Base-by-base conservation (phyloP, 768 basidiomycete species). In the Trametes coccinea region DNA sequence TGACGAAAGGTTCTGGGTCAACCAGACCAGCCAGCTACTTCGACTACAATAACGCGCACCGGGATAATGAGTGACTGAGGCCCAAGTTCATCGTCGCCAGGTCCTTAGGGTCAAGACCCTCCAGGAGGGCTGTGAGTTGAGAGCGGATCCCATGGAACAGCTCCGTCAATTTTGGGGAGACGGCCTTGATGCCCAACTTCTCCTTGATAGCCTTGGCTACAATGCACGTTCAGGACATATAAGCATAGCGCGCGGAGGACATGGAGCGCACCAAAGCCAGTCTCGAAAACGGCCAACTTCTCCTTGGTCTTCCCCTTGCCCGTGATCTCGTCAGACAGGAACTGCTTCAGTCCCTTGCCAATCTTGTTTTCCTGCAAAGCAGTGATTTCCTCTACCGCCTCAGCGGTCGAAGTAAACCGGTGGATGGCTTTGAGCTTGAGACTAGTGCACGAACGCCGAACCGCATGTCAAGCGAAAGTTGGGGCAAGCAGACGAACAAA, bases 41-140 rank as follows among this genome's bases (percentile, higher is more conserved):
- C 27, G 11, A 11, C 17, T 29, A 29, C 4, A 22, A 39, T 4
- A 37, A 16, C 14, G 71, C 82, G 37, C 61, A 93, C 94, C 95
- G 87, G 51, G 95, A 96, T 72, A 99, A 80, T 56, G 95, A 97
- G 79, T 99, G 97, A 75, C 92, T 93, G 62, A 99, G 83, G 84
- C 97, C 97, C 67, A 99, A 79, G 68, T 92, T 94, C 96, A 99
- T 98, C 40, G 95, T 98, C 30, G 94, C 89, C 65, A 99, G 79
- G 77, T 98, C 96, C 72, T 93, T 91, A 6, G 93, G 92, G 75
- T 95, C 92, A 48, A 95, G 77, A 47, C 95, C 96, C 66, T 95
- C 92, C 64, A 99, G 80, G 22, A 99, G 81, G 2, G 89, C 82
- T 16, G 91, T 79, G 55, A 99, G 80, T 76, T 99, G 97, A 66